Conservation (phyloP, 495 filamentous ascomycete genomes). For the Pyronema omphalodes region DNA sequence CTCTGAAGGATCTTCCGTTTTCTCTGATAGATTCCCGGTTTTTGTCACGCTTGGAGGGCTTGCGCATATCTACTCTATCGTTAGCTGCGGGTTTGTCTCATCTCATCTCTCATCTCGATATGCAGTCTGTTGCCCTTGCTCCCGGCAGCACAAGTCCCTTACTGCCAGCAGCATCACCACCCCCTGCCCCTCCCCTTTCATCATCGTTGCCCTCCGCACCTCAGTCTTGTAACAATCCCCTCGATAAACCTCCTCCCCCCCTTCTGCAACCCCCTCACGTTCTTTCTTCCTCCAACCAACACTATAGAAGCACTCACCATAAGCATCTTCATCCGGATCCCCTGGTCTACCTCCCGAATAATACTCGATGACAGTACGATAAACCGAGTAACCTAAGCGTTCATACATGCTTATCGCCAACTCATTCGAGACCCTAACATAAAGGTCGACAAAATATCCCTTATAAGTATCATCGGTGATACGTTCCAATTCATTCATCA, state of each 20-base stretch:
- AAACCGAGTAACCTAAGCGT: conserved; percentile 76
- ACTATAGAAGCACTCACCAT: conserved; percentile 25
- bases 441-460: conserved; percentile 91
- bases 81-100: not conserved
- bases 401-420: conserved; percentile 76
- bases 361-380: conserved; percentile 71
- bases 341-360: conserved; percentile 51
- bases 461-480: conserved; percentile 53
- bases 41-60: conserved; percentile 70
- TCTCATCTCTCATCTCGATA: conserved; percentile 4
- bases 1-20: conserved; percentile 61
- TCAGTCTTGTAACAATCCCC: too few species aligned
- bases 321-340: conserved; percentile 60
- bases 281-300: not conserved
- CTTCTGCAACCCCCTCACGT: not conserved
- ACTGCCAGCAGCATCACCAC: too few species aligned
- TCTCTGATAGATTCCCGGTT: conserved; percentile 56
- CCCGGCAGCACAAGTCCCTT: not conserved
- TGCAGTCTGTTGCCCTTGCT: too few species aligned
- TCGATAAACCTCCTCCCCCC: not conserved
- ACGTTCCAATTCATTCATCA: conserved; percentile 61
- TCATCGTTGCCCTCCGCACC: not conserved
- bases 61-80: conserved; percentile 56
- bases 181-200: not conserved
- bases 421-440: conserved; percentile 73